Evolutionary conservation across 805 yeast species (phyloP).

Genomic region (Yamadazyma akitaensis): DNA sequence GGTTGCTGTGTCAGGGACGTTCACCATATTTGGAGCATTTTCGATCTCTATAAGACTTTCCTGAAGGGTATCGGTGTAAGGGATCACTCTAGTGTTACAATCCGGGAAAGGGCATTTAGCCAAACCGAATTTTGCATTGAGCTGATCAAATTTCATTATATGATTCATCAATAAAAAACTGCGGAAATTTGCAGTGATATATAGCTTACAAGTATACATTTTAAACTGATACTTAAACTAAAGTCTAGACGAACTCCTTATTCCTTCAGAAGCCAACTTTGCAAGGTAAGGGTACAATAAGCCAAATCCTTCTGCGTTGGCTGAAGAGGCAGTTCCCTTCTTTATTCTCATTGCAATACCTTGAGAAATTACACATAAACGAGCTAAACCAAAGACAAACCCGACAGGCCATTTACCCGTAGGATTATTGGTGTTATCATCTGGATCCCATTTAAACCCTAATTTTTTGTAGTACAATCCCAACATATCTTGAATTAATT

Average conservation of each 20-base stretch:
- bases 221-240: not conserved
- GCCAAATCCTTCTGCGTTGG: slow-evolving; percentile 44
- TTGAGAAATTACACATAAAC: slow-evolving; percentile 57
- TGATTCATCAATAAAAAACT: not conserved
- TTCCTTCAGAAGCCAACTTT: slow-evolving; percentile 24
- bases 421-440: slow-evolving; percentile 42
- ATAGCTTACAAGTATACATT: not conserved
- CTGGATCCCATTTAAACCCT: slow-evolving; percentile 27
- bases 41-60: slow-evolving; percentile 10
- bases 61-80: slow-evolving; percentile 4
- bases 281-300: slow-evolving; percentile 31
- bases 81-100: slow-evolving; percentile 25
- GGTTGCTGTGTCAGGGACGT: slow-evolving; percentile 2
- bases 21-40: slow-evolving; percentile 31
- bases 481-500: slow-evolving; percentile 12
- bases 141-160: slow-evolving; percentile 8
- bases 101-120: slow-evolving; percentile 24
- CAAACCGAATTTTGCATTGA: not conserved
- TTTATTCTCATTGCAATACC: slow-evolving; percentile 57
- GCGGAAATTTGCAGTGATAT: not conserved
- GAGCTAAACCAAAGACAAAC: slow-evolving; percentile 50
- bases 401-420: slow-evolving; percentile 49
- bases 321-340: slow-evolving; percentile 53
- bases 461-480: slow-evolving; percentile 23
- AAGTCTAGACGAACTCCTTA: slow-evolving; percentile 5